Base-by-base conservation (phyloP, 2,329 filamentous ascomycete genomes). In the Diaporthe citriasiana region DNA sequence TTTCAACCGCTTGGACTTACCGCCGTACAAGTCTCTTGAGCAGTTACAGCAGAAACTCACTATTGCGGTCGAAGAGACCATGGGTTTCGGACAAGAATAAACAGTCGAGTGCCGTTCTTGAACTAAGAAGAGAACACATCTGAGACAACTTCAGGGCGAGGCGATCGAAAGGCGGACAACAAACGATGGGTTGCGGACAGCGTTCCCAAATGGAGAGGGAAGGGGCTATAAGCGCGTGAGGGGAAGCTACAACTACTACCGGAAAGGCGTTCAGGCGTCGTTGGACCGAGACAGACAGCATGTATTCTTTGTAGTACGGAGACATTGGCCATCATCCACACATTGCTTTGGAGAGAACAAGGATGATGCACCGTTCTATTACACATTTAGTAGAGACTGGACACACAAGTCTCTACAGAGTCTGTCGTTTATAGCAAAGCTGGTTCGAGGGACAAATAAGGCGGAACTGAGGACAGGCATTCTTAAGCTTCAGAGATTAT, bases 41-140 rank as follows among this genome's bases (percentile, higher is more conserved):
- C 91, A 90, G 79, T 88, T 99, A 78, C 93, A 96, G 82, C 88
- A 92, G 81, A 99, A 99, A 86, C 88, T 99, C 79, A 97, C 95
- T 9, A 97, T 98, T 84, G 97, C 97, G 35, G 97, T 99, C 72
- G 97, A 99, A 85, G 97, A 99, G 87, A 99, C 97, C 0, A 95
- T 99, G 88, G 97, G 97, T 76, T 99, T 99, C 82, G 97, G 97
- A 77, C 97, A 99, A 87, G 97, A 99, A 87, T 99, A 95, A 68
- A 27, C n/a, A 53, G 9, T 12, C 10, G 10, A 27, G 13, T 40
- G n/a, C n/a, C 12, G 30, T 25, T 19, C n/a, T 51, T 51, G 38
- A 68, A 17, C 12, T 53, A 5, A 51, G 50, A 53, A 27, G 15
- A 38, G 47, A 27, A 10, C 15, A 7, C 10, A 30, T 33, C 19